Evolutionary conservation across 441 rosid genomes (phyloP), one percentile per base, ranked within the genome.

Genomic region (Capsella rubella): DNA sequence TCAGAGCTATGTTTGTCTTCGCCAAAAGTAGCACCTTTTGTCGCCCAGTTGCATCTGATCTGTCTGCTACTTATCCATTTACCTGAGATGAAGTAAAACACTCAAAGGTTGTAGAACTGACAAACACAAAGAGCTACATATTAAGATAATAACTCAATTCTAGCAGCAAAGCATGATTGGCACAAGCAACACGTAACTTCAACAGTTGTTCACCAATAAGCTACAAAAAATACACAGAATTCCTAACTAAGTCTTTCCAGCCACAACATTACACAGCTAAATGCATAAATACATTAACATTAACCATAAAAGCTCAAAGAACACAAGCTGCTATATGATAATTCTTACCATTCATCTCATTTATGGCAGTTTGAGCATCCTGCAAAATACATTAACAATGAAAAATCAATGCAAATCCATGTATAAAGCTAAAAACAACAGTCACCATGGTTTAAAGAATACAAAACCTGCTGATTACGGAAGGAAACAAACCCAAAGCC

Each of bases 401-500:
- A 8, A 10, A 62, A 50, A 56, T 53, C 66, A 67, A 46, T 52
- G 10, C 3, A 9, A 43, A 10, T 34, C 34, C 39, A 78, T n/a
- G 54, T 67, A 60, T 3, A 7, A 3, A 39, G 61, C 16, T 70
- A 21, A 72, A 45, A 51, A 6, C 43, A 71, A 60, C 13, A 15
- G 69, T 6, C 63, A 59, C 5, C 0, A n/a, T 78, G 53, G 54
- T 60, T 27, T 28, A 29, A 72, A 29, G 54, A 14, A 29, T 21
- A 21, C 27, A 47, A 58, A 57, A 90, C 96, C 90, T 86, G 96
- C 79, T 88, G 96, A 78, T 71, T 85, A 62, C 92, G 84, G 71
- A 90, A 92, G 42, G 97, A 90, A 75, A 92, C 94, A 80, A 92
- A 92, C 21, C 96, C 97, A 85, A 86, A 92, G 29, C 97, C 96